These are phyloP conservation scores for Myrica gale DNA, from an alignment of 306 rosid genomes.

Conservation along the genomic window DNA sequence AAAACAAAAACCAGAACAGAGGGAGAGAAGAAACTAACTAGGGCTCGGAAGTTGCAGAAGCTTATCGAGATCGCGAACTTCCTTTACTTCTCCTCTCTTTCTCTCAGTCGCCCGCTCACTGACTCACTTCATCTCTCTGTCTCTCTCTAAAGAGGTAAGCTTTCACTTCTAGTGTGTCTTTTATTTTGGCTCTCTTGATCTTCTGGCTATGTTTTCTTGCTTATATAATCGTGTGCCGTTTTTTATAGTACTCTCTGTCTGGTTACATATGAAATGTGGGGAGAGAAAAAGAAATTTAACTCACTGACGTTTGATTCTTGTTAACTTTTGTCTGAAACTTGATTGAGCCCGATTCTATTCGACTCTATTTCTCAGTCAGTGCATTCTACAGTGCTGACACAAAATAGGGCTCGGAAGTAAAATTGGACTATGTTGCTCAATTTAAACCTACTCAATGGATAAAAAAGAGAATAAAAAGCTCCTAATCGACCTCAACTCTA, in stretches of 20 bases:
- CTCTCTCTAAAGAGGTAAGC: conserved; percentile 16
- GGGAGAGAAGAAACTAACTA: not conserved
- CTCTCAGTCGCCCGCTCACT: not conserved
- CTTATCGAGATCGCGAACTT: not conserved
- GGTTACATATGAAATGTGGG: not conserved
- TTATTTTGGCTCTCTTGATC: not conserved
- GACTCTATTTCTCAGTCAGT: not conserved
- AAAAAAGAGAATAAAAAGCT: not conserved
- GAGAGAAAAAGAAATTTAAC: not conserved
- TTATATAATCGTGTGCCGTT: not conserved
- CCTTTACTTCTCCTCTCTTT: not conserved
- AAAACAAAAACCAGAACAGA: not conserved
- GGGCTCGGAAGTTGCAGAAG: conserved; percentile 2
- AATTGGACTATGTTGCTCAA: not conserved
- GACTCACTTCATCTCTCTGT: not conserved
- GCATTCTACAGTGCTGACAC: not conserved
- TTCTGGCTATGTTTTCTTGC: not conserved
- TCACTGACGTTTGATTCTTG: not conserved
- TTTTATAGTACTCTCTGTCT: not conserved
- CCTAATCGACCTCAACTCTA: not conserved
- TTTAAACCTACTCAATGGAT: not conserved
- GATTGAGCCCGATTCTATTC: not conserved
- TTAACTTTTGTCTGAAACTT: not conserved
- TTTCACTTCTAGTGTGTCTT: not conserved
- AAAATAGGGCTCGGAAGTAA: too few species aligned